Evolutionary conservation across 179 eudicot genomes (phyloP).

Genomic region (Gypsophila paniculata): DNA sequence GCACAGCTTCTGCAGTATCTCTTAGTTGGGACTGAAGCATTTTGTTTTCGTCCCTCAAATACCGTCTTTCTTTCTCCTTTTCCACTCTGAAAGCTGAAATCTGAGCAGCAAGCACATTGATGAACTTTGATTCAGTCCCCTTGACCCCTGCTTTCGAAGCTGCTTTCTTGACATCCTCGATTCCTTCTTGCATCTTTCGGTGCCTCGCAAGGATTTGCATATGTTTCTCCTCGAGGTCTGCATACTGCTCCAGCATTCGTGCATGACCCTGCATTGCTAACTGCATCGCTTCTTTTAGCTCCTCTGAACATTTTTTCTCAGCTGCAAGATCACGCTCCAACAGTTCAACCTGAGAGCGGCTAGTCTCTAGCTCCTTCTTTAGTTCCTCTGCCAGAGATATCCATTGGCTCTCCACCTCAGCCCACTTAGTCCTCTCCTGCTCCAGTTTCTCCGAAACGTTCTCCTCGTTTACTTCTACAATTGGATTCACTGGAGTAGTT

Average conservation of each 20-base stretch:
- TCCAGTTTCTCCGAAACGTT: slow-evolving; percentile 52
- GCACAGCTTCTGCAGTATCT: slow-evolving; percentile 93
- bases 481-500: slow-evolving; percentile 35
- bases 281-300: slow-evolving; percentile 87
- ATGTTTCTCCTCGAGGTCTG: slow-evolving; percentile 84
- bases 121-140: slow-evolving; percentile 80
- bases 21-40: slow-evolving; percentile 80
- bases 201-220: slow-evolving; percentile 72
- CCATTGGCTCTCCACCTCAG: slow-evolving; percentile 72
- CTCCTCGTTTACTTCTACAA: slow-evolving; percentile 45
- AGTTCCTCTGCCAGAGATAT: slow-evolving; percentile 70
- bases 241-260: slow-evolving; percentile 93
- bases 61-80: slow-evolving; percentile 68
- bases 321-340: slow-evolving; percentile 59
- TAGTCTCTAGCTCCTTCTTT: slow-evolving; percentile 63
- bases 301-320: slow-evolving; percentile 79
- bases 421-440: slow-evolving; percentile 64
- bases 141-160: slow-evolving; percentile 79
- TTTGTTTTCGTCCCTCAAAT: slow-evolving; percentile 78
- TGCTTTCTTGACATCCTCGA: slow-evolving; percentile 82
- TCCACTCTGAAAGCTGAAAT: slow-evolving; percentile 79
- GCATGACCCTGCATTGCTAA: slow-evolving; percentile 97
- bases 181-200: slow-evolving; percentile 70
- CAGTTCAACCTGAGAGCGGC: slow-evolving; percentile 47
- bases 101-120: slow-evolving; percentile 79